Evolutionary conservation across 768 basidiomycete genomes (phyloP), one percentile per base, ranked within the genome.

Genomic region (Erythrobasidium yunnanense): DNA sequence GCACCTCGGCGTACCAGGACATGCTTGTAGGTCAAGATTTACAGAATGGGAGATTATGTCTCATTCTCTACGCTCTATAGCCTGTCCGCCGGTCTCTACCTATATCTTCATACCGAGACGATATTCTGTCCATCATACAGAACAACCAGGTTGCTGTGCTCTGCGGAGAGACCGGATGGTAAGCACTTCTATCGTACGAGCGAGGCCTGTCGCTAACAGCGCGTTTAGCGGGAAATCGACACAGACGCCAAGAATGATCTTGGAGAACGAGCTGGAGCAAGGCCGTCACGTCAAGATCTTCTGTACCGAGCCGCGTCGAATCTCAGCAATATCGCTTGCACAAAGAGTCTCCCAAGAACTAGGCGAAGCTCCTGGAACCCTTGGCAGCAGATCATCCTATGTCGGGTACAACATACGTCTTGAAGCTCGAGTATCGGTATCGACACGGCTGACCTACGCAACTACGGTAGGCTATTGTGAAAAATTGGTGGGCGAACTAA

Each of bases 371-470:
- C 82, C 84, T 0, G 87, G 85, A 65, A 79, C 83, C 23, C 84
- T 90, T 42, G 92, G 91, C 15, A 86, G 87, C 0, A 73, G 77
- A 8, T 81, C 79, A 55, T 92, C 90, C 50, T 79, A 93, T 18
- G 87, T 96, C 38, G 93, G 93, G 20, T 96, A 96, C 76, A 88
- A 91, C 4, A 92, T 99, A 69, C 83, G 93, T 34, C 76, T 99
- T 56, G 93, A 97, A 76, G 68, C 70, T 18, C 49, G 62, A 1
- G 70, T 71, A 0, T 66, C 69, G 8, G 51, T 69, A 3, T 33
- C 58, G 15, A 72, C 72, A 2, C 60, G 70, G 32, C 69, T 74
- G 42, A 46, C 62, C 30, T 74, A 74, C 35, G 73, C 73, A 1
- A 74, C 73, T 2, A 74, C 73, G 1, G 74, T 74, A 30, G 65